A percentile compares a stretch with the other conserved stretches of the same genome.
phyloP scores from a whole-genome alignment of 148 eudicot genomes.

The Spergularia marina region DNA sequence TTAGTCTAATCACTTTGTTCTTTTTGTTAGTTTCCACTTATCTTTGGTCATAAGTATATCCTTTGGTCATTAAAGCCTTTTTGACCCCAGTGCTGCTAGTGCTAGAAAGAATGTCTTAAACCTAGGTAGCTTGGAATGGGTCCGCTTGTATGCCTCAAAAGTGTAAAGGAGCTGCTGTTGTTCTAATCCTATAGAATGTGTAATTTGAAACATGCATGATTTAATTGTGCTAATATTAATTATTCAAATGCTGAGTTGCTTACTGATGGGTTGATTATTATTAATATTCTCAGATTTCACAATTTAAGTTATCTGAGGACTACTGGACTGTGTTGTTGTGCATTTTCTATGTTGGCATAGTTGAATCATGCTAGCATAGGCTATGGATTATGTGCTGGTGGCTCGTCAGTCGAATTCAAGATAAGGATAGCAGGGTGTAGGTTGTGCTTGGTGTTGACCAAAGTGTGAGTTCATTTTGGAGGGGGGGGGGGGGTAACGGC shows the following conservation, averaged over 20 bases:
- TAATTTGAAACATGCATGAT: neutral
- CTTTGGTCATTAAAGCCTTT: neutral
- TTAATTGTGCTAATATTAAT: neutral
- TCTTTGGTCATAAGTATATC: neutral
- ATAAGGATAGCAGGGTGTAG: too few relatives aligned
- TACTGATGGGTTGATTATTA: neutral
- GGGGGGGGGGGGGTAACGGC: too few relatives aligned
- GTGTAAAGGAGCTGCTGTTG: slow-evolving; percentile 21
- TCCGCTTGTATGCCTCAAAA: slow-evolving; percentile 23
- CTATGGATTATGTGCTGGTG: too few relatives aligned
- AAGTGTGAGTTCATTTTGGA: too few relatives aligned
- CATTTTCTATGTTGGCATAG: neutral
- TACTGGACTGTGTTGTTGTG: slow-evolving; percentile 1
- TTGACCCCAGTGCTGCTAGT: slow-evolving; percentile 1
- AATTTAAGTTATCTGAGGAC: neutral
- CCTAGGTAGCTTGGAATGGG: slow-evolving; percentile 16
- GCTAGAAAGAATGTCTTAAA: neutral
- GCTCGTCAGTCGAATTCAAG: too few relatives aligned
- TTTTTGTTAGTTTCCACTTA: neutral
- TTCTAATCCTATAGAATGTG: neutral
- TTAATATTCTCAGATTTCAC: neutral
- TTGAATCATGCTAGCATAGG: neutral
- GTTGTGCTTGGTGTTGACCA: too few relatives aligned
- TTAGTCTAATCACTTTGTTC: slow-evolving; percentile 10
- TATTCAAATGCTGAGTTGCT: slow-evolving; percentile 3